Evolutionary conservation across 2,329 filamentous ascomycete species (phyloP).

Genomic region (Colletotrichum simmondsii): DNA sequence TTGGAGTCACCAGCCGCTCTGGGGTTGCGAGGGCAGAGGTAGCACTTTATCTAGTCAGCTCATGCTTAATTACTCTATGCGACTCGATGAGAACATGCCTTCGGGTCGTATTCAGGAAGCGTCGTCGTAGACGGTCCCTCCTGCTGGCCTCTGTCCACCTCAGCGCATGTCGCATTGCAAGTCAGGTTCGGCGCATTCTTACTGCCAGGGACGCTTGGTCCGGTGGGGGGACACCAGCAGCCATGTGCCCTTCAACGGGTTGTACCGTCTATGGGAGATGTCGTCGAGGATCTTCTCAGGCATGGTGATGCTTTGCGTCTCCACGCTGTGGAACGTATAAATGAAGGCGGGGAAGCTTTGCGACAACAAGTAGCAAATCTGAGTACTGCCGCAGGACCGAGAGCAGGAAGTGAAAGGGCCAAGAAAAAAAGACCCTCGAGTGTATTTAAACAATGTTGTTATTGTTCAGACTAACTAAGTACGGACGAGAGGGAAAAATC

Average conservation of each 20-base stretch:
- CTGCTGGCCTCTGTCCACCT: conserved; percentile 74
- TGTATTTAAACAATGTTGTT: conserved; percentile 23
- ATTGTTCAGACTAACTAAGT: conserved; percentile 16
- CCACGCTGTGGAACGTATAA: neutral
- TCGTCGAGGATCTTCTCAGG: conserved; percentile 86
- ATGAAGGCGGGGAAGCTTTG: conserved; percentile 29
- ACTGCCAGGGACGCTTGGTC: conserved; percentile 99
- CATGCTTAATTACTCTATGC: neutral
- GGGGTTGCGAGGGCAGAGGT: conserved; percentile 91
- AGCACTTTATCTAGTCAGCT: conserved; percentile 70
- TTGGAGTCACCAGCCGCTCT: conserved; percentile 89
- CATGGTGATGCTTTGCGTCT: conserved; percentile 59
- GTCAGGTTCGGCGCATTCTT: conserved; percentile 51
- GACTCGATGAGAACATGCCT: conserved; percentile 53
- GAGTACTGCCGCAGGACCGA: neutral
- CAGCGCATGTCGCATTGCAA: conserved; percentile 10
- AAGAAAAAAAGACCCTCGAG: neutral
- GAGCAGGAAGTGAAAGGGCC: neutral
- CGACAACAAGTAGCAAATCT: neutral
- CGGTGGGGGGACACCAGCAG: conserved; percentile 95
- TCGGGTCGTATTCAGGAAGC: conserved; percentile 84
- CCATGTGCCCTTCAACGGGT: conserved; percentile 90
- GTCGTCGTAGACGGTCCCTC: conserved; percentile 75
- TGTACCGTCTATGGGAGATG: conserved; percentile 95
- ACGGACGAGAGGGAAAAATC: neutral